Evolutionary conservation across 2,329 filamentous ascomycete species (phyloP), one percentile per base, ranked within the genome.

Genomic region (Leptoxyphium fumago): DNA sequence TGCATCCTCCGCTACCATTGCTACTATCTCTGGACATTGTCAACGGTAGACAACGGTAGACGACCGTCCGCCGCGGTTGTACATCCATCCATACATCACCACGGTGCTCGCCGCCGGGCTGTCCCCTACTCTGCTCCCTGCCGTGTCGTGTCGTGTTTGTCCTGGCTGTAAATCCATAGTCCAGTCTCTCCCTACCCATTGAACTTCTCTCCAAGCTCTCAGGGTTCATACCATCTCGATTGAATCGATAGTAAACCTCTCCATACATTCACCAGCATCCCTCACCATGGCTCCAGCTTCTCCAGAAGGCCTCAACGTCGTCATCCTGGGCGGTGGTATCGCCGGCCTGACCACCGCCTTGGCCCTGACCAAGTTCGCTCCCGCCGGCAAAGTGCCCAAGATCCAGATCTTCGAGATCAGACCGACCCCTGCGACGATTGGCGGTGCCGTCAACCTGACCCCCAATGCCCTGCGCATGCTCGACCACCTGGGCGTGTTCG

Each of bases 311-410:
- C 48, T 61, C 17, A 49, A 66, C 45, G 62, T 71, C 47, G 64
- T 72, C 49, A 66, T 75, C 44, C 59, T 75, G 39, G 72, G 72
- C 34, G 70, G 67, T 7, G 71, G 72, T 18, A 69, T 73, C 21
- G 65, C 70, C 14, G 72, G 72, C 32, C 63, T 74, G 26, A 60
- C 68, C 13, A 67, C 69, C 38, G 71, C 73, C 14, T 59, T 73
- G 38, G 61, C 70, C 10, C 61, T 72, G 42, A 64, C 63, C 32
- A 66, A 68, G 47, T 66, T 64, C 52, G 59, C 59, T 36, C 63
- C 65, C 21, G 39, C 56, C 21, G 56, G 54, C 26, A 50, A 55
- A 29, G 55, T 64, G 17, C 58, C 60, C 15, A 58, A 59, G 17
- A 64, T 72, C 51, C 66, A 64, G 36, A 61, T 74, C 45, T 71